A percentile compares a stretch with the other conserved stretches of the same genome.
Conservation (phyloP, 805 yeast genomes). For the Yarrowia deformans region DNA sequence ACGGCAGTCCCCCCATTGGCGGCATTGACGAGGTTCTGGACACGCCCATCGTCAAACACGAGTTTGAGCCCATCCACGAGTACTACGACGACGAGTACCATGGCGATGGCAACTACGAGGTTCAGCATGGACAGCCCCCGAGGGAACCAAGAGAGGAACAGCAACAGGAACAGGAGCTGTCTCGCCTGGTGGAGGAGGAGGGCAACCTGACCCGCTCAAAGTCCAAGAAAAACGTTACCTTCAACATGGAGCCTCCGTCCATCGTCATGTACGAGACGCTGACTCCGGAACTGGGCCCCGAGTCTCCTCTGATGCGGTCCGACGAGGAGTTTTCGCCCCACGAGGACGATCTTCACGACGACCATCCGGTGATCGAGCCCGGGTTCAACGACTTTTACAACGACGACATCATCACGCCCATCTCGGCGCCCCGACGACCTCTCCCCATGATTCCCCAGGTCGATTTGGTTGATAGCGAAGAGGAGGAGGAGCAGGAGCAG, state of each 20-base stretch:
- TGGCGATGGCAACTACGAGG: slow-evolving; percentile 14
- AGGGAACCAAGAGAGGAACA: background rate
- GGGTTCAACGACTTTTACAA: slow-evolving; percentile 16
- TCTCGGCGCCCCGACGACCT: slow-evolving; percentile 34
- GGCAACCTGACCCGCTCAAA: slow-evolving; percentile 32
- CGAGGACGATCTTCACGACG: slow-evolving; percentile 14
- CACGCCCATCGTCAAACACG: slow-evolving; percentile 1
- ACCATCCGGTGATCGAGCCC: slow-evolving; percentile 37
- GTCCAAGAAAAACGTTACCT: slow-evolving; percentile 36
- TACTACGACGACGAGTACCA: background rate
- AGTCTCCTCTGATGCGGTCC: slow-evolving; percentile 15
- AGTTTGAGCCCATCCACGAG: slow-evolving; percentile 18
- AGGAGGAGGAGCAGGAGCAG: background rate
- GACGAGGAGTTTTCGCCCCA: slow-evolving; percentile 27
- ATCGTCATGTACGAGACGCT: slow-evolving; percentile 32
- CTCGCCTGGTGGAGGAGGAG: slow-evolving; percentile 8
- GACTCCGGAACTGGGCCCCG: slow-evolving; percentile 34
- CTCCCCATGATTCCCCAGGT: slow-evolving; percentile 37
- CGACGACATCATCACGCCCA: slow-evolving; percentile 37
- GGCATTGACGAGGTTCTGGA: slow-evolving; percentile 19
- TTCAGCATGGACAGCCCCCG: background rate
- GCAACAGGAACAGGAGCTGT: background rate
- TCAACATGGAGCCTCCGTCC: slow-evolving; percentile 38
- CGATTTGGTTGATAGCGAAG: slow-evolving; percentile 8
- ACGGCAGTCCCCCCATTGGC: slow-evolving; percentile 15